Evolutionary conservation across 2,329 filamentous ascomycete genomes (phyloP).

Genomic region (Arthroderma sp.): DNA sequence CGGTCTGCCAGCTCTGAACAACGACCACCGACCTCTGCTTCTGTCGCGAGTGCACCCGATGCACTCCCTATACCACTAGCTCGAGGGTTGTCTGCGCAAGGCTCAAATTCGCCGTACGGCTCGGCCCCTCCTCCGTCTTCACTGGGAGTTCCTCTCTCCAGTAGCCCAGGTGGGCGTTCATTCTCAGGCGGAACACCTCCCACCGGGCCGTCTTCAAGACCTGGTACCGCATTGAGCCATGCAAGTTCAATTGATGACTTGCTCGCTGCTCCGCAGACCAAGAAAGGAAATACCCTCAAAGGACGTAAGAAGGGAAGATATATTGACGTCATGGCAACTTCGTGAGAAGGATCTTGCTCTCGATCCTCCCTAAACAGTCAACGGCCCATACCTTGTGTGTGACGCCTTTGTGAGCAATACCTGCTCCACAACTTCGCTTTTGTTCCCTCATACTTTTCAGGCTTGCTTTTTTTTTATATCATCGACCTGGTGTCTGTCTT

Average conservation of each 20-base stretch:
- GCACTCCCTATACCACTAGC: constrained; percentile 11
- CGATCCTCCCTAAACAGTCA: not conserved
- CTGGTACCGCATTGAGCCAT: constrained; percentile 72
- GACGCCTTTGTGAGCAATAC: not conserved
- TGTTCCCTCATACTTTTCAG: not conserved
- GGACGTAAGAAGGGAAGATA: constrained; percentile 78
- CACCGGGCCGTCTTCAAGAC: constrained; percentile 51
- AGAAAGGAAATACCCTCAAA: constrained; percentile 52
- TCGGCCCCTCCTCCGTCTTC: constrained; percentile 18
- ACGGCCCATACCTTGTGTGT: not conserved
- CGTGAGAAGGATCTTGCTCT: not conserved
- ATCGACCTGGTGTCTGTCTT: not conserved
- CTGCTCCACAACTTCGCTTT: not conserved
- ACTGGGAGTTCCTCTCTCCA: constrained; percentile 15
- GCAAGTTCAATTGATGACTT: constrained; percentile 94
- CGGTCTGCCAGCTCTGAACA: constrained; percentile 43
- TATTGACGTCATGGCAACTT: constrained; percentile 85
- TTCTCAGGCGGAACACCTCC: constrained; percentile 28
- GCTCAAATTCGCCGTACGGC: constrained; percentile 13
- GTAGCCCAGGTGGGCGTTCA: constrained; percentile 29
- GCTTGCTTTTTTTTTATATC: not conserved
- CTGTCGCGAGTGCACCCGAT: constrained; percentile 14
- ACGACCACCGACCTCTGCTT: constrained; percentile 35
- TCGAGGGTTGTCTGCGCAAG: constrained; percentile 3
- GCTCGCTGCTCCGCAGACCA: constrained; percentile 58